Conservation (phyloP, 306 rosid genomes). For the Citrullus amarus region DNA sequence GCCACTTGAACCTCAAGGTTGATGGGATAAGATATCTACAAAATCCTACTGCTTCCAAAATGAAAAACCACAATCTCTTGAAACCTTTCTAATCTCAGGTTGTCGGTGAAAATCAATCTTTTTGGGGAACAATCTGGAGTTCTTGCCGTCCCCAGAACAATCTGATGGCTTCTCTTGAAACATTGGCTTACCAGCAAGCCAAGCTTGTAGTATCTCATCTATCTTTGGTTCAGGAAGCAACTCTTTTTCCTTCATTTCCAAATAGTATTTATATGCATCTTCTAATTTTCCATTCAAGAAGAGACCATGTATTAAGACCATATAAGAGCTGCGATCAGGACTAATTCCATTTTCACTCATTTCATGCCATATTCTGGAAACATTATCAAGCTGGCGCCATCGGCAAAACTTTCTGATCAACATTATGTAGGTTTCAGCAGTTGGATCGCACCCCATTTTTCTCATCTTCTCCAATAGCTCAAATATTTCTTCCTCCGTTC, state of each 20-base stretch:
- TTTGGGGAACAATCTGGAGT: constrained; percentile 14
- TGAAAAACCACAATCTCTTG: constrained; percentile 63
- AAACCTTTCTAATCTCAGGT: constrained; percentile 54
- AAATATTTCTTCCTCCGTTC: constrained; percentile 52
- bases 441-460: constrained; percentile 47
- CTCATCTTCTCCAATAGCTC: constrained; percentile 54
- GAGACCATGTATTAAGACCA: constrained; percentile 78
- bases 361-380: constrained; percentile 54
- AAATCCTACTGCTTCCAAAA: constrained; percentile 50
- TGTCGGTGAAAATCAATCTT: constrained; percentile 35
- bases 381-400: constrained; percentile 65
- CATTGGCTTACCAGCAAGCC: constrained; percentile 52
- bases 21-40: not conserved
- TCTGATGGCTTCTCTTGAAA: constrained; percentile 19
- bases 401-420: constrained; percentile 78
- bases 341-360: constrained; percentile 50
- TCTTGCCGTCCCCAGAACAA: constrained; percentile 14
- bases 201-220: constrained; percentile 57
- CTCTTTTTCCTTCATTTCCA: constrained; percentile 68
- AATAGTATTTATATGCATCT: constrained; percentile 61
- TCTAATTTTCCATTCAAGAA: constrained; percentile 63
- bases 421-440: constrained; percentile 70
- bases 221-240: constrained; percentile 65
- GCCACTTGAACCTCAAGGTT: not conserved
- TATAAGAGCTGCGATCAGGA: constrained; percentile 72